phyloP scores from a whole-genome alignment of 2,329 filamentous ascomycete species.

The Gyromitra esculenta region DNA sequence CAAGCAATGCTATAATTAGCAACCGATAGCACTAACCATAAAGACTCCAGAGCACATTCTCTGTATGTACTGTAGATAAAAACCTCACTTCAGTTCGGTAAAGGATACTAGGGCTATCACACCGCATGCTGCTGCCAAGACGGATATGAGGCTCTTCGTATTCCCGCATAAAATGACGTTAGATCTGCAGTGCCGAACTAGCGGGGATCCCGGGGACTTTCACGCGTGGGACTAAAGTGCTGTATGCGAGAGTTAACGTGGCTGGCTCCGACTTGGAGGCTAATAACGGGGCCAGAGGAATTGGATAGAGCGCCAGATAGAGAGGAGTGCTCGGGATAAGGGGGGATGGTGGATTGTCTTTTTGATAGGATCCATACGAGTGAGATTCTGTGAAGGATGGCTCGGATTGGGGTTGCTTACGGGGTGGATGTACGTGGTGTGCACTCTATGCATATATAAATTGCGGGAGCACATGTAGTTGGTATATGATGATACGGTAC shows the following conservation, averaged over 20 bases:
- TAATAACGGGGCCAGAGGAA: not conserved
- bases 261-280: not conserved
- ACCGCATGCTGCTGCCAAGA: not conserved
- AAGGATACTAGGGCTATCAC: not conserved
- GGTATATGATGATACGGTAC: not conserved
- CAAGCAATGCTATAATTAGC: not conserved
- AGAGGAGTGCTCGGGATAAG: not conserved
- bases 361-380: not conserved
- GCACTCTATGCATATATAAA: not conserved
- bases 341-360: not conserved
- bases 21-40: not conserved
- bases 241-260: not conserved
- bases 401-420: not conserved
- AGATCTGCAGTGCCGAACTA: conserved; percentile 2
- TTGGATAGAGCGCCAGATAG: not conserved
- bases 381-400: conserved; percentile 1
- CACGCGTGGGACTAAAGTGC: not conserved
- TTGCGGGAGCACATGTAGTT: not conserved
- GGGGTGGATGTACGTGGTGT: not conserved
- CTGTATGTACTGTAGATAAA: no score
- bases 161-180: conserved; percentile 1
- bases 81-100: no score
- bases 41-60: not conserved
- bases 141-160: not conserved
- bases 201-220: not conserved